phyloP scores from a whole-genome alignment of 306 rosid species.

The Gastrolobium villosum region DNA sequence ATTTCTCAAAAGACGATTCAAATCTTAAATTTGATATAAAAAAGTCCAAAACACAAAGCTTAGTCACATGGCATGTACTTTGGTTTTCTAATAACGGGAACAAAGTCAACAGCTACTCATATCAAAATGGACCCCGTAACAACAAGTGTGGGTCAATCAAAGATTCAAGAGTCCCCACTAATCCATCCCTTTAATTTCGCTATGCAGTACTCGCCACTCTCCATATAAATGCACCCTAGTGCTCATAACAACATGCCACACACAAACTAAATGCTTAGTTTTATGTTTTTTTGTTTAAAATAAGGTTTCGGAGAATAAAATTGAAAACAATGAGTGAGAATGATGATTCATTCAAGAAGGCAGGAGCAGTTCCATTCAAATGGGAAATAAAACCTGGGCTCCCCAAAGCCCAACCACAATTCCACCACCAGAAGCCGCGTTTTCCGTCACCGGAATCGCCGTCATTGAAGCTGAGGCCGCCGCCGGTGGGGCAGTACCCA shows the following conservation, averaged over 20 bases:
- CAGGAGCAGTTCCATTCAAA: slow-evolving; percentile 87
- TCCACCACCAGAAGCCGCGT: slow-evolving; percentile 36
- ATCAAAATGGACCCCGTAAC: slow-evolving; percentile 44
- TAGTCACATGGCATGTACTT: slow-evolving; percentile 42
- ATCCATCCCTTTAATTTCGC: slow-evolving; percentile 86
- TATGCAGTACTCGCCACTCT: too few relatives aligned
- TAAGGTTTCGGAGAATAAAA: neutral
- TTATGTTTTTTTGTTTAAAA: neutral
- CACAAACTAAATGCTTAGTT: neutral
- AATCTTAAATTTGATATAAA: neutral
- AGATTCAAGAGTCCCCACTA: slow-evolving; percentile 42
- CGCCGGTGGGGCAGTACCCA: slow-evolving; percentile 49
- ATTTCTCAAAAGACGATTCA: slow-evolving; percentile 44
- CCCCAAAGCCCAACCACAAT: slow-evolving; percentile 60
- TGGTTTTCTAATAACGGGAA: neutral
- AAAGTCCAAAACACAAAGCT: slow-evolving; percentile 35
- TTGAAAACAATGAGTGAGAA: slow-evolving; percentile 58
- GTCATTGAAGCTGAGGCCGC: slow-evolving; percentile 65
- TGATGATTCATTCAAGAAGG: slow-evolving; percentile 67
- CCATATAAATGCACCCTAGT: slow-evolving; percentile 27
- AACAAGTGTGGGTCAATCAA: slow-evolving; percentile 27
- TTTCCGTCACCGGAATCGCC: slow-evolving; percentile 35
- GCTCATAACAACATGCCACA: neutral
- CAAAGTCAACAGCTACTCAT: slow-evolving; percentile 46
- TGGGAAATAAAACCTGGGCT: slow-evolving; percentile 97